Conservation (phyloP, 1,284 basidiomycete genomes). For the Marasmius fiardii region DNA sequence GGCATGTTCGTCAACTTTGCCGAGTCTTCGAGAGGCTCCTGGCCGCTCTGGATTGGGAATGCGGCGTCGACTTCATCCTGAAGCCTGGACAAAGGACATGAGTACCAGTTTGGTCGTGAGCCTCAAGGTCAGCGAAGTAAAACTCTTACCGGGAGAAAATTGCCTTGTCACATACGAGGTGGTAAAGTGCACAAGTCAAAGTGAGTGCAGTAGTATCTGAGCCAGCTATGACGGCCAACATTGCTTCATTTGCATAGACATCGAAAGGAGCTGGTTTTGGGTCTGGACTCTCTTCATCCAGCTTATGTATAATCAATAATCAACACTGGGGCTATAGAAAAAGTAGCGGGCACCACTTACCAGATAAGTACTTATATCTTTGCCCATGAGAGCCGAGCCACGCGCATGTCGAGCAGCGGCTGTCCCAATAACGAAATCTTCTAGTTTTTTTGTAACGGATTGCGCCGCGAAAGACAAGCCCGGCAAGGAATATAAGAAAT, state of each 20-base stretch:
- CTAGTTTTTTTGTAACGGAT: not conserved
- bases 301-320: no score
- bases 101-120: not conserved
- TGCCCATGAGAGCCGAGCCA: not conserved
- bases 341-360: conserved; percentile 3
- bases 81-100: conserved; percentile 2
- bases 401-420: conserved; percentile 1
- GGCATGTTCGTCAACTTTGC: not conserved
- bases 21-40: not conserved
- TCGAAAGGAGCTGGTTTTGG: conserved; percentile 4
- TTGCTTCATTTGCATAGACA: conserved; percentile 10
- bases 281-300: not conserved
- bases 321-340: no score
- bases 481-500: conserved; percentile 1
- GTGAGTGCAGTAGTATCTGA: conserved; percentile 24
- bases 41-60: conserved; percentile 1
- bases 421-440: conserved; percentile 2
- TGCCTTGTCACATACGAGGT: conserved; percentile 13
- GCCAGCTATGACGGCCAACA: conserved; percentile 20
- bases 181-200: conserved; percentile 18
- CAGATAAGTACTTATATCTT: conserved; percentile 13
- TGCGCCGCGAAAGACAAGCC: not conserved
- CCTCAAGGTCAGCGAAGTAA: not conserved
- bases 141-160: conserved; percentile 1
- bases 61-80: conserved; percentile 19